These are phyloP conservation scores for Aspergillus avenaceus DNA, from an alignment of 495 filamentous ascomycete species.

Conservation along the genomic window DNA sequence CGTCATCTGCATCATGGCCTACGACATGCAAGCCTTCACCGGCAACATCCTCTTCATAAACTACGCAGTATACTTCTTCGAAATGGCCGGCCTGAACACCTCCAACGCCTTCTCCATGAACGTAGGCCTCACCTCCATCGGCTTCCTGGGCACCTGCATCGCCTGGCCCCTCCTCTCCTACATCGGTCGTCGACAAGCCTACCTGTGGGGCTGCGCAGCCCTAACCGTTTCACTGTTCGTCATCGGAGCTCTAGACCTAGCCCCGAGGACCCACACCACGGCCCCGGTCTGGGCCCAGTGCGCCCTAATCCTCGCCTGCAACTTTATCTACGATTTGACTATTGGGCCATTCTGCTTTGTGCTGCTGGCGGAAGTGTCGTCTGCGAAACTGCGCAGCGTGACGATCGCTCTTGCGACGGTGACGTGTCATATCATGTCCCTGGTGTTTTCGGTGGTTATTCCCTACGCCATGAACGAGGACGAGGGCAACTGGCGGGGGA, in stretches of 20 bases:
- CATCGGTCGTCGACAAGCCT: constrained; percentile 52
- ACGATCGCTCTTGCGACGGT: constrained; percentile 56
- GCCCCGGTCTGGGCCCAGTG: constrained; percentile 49
- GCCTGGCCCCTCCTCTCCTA: constrained; percentile 28
- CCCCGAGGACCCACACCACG: constrained; percentile 40
- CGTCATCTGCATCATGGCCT: constrained; percentile 39
- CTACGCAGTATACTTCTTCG: constrained; percentile 62
- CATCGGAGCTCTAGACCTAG: constrained; percentile 57
- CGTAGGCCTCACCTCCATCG: constrained; percentile 24
- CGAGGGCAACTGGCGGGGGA: constrained; percentile 61
- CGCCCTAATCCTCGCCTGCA: constrained; percentile 58
- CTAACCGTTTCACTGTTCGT: constrained; percentile 49
- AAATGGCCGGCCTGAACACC: constrained; percentile 52
- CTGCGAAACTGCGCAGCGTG: constrained; percentile 59
- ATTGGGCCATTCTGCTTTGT: constrained; percentile 66
- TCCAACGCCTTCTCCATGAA: constrained; percentile 27
- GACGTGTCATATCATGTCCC: constrained; percentile 57
- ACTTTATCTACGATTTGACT: constrained; percentile 57
- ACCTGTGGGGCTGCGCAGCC: constrained; percentile 41
- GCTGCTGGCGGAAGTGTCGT: constrained; percentile 59
- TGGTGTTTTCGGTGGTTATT: constrained; percentile 57
- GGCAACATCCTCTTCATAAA: constrained; percentile 32
- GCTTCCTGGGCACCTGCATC: constrained; percentile 20
- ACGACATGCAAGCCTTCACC: constrained; percentile 37
- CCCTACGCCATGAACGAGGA: constrained; percentile 59